Conservation (phyloP, 768 basidiomycete genomes). For the Gloeophyllum trabeum region DNA sequence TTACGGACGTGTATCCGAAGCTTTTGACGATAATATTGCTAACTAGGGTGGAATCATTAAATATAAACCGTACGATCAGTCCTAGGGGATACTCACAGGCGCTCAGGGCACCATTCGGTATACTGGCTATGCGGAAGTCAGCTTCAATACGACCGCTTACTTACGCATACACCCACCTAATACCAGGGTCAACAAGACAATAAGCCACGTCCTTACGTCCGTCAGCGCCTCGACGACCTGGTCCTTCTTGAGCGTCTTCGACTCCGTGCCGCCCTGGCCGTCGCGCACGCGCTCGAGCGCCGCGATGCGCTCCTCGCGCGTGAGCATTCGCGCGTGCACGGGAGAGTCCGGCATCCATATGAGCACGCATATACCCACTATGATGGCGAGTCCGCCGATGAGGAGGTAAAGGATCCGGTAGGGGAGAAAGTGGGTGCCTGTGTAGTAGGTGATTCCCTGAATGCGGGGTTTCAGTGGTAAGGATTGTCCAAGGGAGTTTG, state of each 20-base stretch:
- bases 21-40: slow-evolving; percentile 51
- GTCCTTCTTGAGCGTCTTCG: slow-evolving; percentile 45
- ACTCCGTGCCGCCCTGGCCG: slow-evolving; percentile 52
- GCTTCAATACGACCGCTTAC: background rate
- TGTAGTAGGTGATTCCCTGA: slow-evolving; percentile 47
- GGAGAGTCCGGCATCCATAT: slow-evolving; percentile 59
- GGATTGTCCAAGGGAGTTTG: background rate
- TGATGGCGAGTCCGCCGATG: slow-evolving; percentile 46
- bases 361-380: slow-evolving; percentile 44
- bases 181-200: slow-evolving; percentile 42
- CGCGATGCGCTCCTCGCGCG: slow-evolving; percentile 47
- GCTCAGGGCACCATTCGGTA: slow-evolving; percentile 52
- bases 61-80: background rate
- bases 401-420: slow-evolving; percentile 55
- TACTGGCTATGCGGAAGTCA: slow-evolving; percentile 31
- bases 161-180: slow-evolving; percentile 45
- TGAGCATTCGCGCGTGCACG: slow-evolving; percentile 44
- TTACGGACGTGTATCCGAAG: slow-evolving; percentile 52
- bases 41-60: slow-evolving; percentile 21
- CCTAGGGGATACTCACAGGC: slow-evolving; percentile 40
- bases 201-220: slow-evolving; percentile 38
- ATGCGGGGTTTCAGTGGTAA: background rate
- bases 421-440: slow-evolving; percentile 33
- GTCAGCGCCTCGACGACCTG: slow-evolving; percentile 23
- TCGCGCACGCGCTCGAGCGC: slow-evolving; percentile 56